Evolutionary conservation across 805 yeast species (phyloP).

Genomic region (Candida insectalens): DNA sequence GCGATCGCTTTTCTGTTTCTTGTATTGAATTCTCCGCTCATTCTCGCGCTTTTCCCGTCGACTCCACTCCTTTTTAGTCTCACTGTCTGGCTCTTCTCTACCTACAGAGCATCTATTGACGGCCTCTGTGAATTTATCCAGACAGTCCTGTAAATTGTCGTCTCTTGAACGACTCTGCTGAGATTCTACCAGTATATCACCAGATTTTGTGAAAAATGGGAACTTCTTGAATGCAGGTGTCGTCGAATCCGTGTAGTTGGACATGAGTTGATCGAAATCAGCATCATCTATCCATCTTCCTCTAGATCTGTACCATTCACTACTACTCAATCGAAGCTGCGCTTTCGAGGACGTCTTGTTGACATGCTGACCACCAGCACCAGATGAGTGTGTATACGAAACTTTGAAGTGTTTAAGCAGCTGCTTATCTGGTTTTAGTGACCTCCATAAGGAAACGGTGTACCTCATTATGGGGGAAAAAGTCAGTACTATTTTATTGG

Average conservation of each 20-base stretch:
- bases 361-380: slow-evolving; percentile 57
- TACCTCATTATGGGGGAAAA: too few species aligned
- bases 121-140: slow-evolving; percentile 32
- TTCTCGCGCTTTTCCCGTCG: slow-evolving; percentile 17
- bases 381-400: slow-evolving; percentile 40
- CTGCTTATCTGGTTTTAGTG: not conserved
- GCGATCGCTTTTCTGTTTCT: slow-evolving; percentile 12
- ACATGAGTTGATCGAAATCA: slow-evolving; percentile 24
- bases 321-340: slow-evolving; percentile 20
- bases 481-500: too few species aligned
- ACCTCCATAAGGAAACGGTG: too few species aligned
- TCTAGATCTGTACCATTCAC: slow-evolving; percentile 29
- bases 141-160: slow-evolving; percentile 35
- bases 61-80: slow-evolving; percentile 34
- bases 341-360: slow-evolving; percentile 47
- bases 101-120: slow-evolving; percentile 29
- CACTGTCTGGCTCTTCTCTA: slow-evolving; percentile 29
- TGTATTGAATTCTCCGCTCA: slow-evolving; percentile 12
- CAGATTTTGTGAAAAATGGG: slow-evolving; percentile 18
- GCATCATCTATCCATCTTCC: slow-evolving; percentile 33
- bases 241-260: slow-evolving; percentile 10
- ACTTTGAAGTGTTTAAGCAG: slow-evolving; percentile 23
- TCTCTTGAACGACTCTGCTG: slow-evolving; percentile 31
- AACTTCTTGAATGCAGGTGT: slow-evolving; percentile 12
- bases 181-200: slow-evolving; percentile 17